These are phyloP conservation scores for Trifolium subterraneum DNA, from an alignment of 306 rosid genomes.

Conservation along the genomic window DNA sequence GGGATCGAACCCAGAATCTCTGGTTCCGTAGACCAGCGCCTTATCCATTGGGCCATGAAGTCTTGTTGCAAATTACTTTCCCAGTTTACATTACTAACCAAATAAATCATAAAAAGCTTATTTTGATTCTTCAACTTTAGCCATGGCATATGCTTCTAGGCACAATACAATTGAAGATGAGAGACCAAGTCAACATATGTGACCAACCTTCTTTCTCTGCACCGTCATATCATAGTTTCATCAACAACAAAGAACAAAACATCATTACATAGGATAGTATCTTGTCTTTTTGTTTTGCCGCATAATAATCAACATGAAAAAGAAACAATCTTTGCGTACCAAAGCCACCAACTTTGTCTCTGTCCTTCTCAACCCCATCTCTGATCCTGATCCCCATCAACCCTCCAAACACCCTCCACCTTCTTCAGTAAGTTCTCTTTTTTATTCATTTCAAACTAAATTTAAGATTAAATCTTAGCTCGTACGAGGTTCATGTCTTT, in stretches of 20 bases:
- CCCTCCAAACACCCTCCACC: conserved; percentile 40
- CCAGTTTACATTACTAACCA: no score
- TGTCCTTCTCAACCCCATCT: conserved; percentile 81
- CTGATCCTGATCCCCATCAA: conserved; percentile 50
- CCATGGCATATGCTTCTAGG: neutral
- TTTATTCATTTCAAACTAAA: neutral
- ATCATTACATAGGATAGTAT: neutral
- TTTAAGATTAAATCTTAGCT: neutral
- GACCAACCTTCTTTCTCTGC: neutral
- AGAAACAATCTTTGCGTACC: conserved; percentile 72
- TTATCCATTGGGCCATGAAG: conserved; percentile 79
- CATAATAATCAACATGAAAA: conserved; percentile 55
- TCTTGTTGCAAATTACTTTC: neutral
- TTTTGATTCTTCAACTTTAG: neutral
- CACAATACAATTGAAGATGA: neutral
- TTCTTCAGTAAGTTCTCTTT: conserved; percentile 59
- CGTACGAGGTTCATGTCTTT: neutral
- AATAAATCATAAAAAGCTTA: neutral
- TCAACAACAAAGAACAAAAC: neutral
- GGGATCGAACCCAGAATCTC: conserved; percentile 99
- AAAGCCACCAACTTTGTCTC: conserved; percentile 80
- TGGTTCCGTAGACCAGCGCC: conserved; percentile 98
- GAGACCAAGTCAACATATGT: neutral
- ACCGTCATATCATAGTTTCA: neutral
- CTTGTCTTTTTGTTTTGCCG: neutral